Conservation (phyloP, 2,329 filamentous ascomycete genomes). For the Corinectria fuckeliana region DNA sequence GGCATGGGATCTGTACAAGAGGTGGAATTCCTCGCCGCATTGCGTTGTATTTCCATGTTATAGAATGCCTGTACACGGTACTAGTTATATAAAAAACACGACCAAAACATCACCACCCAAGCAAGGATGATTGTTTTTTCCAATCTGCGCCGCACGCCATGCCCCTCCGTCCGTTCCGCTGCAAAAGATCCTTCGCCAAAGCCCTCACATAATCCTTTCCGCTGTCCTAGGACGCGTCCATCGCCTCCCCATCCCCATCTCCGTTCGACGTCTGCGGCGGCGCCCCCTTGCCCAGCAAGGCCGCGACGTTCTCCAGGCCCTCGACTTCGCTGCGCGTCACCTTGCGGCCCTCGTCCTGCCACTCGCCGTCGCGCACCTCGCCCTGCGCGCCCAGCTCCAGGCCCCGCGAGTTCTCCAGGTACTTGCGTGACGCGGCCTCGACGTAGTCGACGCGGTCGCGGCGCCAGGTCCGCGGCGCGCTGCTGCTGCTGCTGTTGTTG, state of each 20-base stretch:
- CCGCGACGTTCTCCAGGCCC: slow-evolving; percentile 59
- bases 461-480: slow-evolving; percentile 62
- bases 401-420: slow-evolving; percentile 74
- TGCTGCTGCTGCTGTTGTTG: no score
- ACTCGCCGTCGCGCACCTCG: slow-evolving; percentile 69
- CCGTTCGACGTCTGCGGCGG: neutral
- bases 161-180: neutral
- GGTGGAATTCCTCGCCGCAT: slow-evolving; percentile 30
- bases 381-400: slow-evolving; percentile 68
- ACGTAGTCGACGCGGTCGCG: slow-evolving; percentile 82
- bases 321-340: slow-evolving; percentile 62
- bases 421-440: slow-evolving; percentile 77
- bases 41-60: slow-evolving; percentile 17
- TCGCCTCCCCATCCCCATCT: slow-evolving; percentile 27
- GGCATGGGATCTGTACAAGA: slow-evolving; percentile 22
- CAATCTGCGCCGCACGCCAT: slow-evolving; percentile 24
- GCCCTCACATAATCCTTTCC: neutral
- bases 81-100: slow-evolving; percentile 8
- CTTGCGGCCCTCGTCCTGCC: slow-evolving; percentile 61
- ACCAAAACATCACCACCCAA: slow-evolving; percentile 4
- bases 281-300: slow-evolving; percentile 47
- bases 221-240: slow-evolving; percentile 39
- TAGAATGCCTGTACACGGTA: slow-evolving; percentile 21
- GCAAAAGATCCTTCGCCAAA: no score
- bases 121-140: slow-evolving; percentile 13